Evolutionary conservation across 2,329 filamentous ascomycete genomes (phyloP).

Genomic region (Dactylellina sp.): DNA sequence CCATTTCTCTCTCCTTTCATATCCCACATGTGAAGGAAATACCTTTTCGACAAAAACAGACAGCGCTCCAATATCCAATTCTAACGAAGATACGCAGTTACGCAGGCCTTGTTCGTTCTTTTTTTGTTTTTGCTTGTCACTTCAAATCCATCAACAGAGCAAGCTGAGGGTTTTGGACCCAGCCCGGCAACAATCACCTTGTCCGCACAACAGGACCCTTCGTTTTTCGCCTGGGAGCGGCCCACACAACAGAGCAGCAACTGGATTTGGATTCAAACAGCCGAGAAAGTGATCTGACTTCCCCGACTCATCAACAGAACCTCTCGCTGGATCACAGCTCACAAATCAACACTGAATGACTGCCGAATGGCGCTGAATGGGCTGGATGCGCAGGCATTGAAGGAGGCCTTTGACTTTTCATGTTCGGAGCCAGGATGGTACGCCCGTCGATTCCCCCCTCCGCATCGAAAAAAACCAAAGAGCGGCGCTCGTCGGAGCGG

Average conservation of each 20-base stretch:
- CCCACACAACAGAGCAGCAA: conserved; percentile 33
- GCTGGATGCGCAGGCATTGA: conserved; percentile 81
- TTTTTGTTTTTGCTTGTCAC: conserved; percentile 16
- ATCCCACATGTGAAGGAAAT: conserved; percentile 23
- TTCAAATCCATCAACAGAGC: conserved; percentile 14
- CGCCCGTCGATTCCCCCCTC: conserved; percentile 30
- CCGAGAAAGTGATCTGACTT: conserved; percentile 49
- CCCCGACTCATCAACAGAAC: conserved; percentile 51
- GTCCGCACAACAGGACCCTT: neutral
- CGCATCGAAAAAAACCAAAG: conserved; percentile 9
- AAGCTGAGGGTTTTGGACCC: conserved; percentile 3
- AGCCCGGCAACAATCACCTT: conserved; percentile 28
- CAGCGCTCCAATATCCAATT: neutral
- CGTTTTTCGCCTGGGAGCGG: conserved; percentile 25
- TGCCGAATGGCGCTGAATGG: conserved; percentile 90
- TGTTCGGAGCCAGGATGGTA: conserved; percentile 81
- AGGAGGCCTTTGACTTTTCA: conserved; percentile 85
- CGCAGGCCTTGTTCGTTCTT: conserved; percentile 17
- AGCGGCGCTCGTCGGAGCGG: neutral
- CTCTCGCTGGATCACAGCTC: conserved; percentile 52
- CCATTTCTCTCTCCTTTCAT: conserved; percentile 35
- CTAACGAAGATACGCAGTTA: conserved; percentile 56
- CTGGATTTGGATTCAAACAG: conserved; percentile 43
- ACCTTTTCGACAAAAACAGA: conserved; percentile 14
- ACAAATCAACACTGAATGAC: conserved; percentile 50